These are phyloP conservation scores for Populus hybrid DNA, from an alignment of 441 rosid species.

Conservation along the genomic window DNA sequence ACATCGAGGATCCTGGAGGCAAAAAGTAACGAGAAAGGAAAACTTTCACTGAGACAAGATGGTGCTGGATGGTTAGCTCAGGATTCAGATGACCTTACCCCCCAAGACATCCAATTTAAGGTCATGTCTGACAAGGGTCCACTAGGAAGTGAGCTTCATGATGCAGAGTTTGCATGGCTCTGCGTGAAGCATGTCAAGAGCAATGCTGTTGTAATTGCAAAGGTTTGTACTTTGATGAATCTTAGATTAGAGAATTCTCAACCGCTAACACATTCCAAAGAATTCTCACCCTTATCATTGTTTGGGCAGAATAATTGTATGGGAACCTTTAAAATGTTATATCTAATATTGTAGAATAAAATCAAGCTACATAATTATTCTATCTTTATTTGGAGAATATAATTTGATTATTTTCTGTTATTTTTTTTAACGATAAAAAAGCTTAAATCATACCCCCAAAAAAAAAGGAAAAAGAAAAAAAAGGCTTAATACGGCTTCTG, in stretches of 20 bases:
- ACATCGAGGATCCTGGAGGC: no score
- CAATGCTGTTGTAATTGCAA: slow-evolving; percentile 91
- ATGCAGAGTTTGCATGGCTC: slow-evolving; percentile 94
- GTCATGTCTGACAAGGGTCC: slow-evolving; percentile 61
- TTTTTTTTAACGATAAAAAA: neutral
- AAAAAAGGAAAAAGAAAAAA: no score
- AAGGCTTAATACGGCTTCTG: neutral
- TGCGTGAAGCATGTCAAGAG: slow-evolving; percentile 98
- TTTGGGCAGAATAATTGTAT: no score
- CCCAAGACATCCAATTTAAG: slow-evolving; percentile 65
- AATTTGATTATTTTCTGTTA: neutral
- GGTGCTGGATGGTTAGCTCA: slow-evolving; percentile 96
- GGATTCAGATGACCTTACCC: slow-evolving; percentile 78
- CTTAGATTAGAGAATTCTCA: neutral
- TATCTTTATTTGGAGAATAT: neutral
- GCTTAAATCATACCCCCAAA: neutral
- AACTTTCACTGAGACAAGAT: no score
- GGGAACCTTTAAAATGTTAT: no score
- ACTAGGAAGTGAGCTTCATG: slow-evolving; percentile 47
- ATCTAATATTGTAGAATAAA: no score
- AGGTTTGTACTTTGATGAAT: slow-evolving; percentile 39
- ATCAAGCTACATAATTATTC: neutral
- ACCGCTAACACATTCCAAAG: neutral
- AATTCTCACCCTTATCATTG: slow-evolving; percentile 3
- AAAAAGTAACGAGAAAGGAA: no score